Conservation (phyloP, 1,284 basidiomycete species). For the Ustilago crameri region DNA sequence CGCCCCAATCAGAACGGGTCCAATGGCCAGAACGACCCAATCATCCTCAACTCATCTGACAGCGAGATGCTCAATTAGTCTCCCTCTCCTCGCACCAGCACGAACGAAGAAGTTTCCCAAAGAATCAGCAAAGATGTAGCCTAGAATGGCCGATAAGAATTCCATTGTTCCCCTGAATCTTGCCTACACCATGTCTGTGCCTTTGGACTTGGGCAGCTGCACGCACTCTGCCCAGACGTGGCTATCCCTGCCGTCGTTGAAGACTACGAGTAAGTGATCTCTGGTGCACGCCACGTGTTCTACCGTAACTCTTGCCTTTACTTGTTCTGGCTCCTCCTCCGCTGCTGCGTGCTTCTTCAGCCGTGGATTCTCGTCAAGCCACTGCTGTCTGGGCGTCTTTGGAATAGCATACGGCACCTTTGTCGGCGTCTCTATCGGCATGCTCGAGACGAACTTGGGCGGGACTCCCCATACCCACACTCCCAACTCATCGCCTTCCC, state of each 20-base stretch:
- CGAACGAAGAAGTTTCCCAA: background rate
- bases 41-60: background rate
- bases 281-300: slow-evolving; percentile 22
- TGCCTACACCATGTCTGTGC: slow-evolving; percentile 10
- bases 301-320: background rate
- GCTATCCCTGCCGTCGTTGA: slow-evolving; percentile 17
- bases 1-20: background rate
- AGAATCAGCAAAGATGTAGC: background rate
- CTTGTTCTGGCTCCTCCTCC: background rate
- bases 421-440: slow-evolving; percentile 4
- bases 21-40: background rate
- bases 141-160: background rate
- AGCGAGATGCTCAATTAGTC: background rate
- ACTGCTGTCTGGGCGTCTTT: slow-evolving; percentile 15
- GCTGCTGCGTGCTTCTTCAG: slow-evolving; percentile 1
- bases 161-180: background rate
- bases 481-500: background rate
- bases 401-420: slow-evolving; percentile 9
- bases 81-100: background rate
- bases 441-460: slow-evolving; percentile 5
- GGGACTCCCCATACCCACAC: slow-evolving; percentile 36
- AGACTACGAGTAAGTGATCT: slow-evolving; percentile 20
- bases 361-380: slow-evolving; percentile 16
- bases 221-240: slow-evolving; percentile 33
- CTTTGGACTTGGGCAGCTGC: slow-evolving; percentile 11